Conservation (phyloP, 2,329 filamentous ascomycete species). For the Tympanopsis confertula region DNA sequence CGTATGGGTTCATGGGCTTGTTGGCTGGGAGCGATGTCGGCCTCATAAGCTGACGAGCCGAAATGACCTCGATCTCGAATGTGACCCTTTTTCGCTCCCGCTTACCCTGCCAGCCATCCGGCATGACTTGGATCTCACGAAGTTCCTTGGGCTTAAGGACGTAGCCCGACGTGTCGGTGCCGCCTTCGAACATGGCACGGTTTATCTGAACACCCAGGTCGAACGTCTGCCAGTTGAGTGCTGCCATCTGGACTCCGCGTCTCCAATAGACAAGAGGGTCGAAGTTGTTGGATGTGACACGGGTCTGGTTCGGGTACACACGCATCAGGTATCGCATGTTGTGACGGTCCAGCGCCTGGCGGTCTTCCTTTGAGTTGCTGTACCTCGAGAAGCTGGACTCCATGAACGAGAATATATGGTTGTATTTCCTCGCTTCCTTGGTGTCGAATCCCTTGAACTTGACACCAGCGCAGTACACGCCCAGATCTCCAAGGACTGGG, state of each 20-base stretch:
- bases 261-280: conserved; percentile 58
- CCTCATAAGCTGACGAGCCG: conserved; percentile 54
- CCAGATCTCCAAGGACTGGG: conserved; percentile 47
- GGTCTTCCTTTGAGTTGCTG: conserved; percentile 23
- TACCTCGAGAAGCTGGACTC: conserved; percentile 33
- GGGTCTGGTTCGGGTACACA: conserved; percentile 52
- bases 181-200: conserved; percentile 50
- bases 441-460: conserved; percentile 37
- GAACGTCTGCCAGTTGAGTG: conserved; percentile 57
- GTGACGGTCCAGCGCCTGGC: conserved; percentile 49
- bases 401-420: conserved; percentile 50
- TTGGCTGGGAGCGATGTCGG: conserved; percentile 43
- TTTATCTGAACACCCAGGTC: conserved; percentile 64
- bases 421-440: conserved; percentile 32
- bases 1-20: conserved; percentile 53
- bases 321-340: conserved; percentile 56
- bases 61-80: conserved; percentile 56
- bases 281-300: conserved; percentile 57
- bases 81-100: conserved; percentile 46
- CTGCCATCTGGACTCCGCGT: conserved; percentile 56
- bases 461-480: conserved; percentile 28
- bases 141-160: conserved; percentile 56
- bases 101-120: conserved; percentile 23
- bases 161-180: conserved; percentile 32
- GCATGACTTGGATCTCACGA: conserved; percentile 31